Percentiles rank a stretch among this genome's conserved stretches.
Conservation (phyloP, 768 basidiomycete genomes). For the Chalciporus pseudorubinellus region DNA sequence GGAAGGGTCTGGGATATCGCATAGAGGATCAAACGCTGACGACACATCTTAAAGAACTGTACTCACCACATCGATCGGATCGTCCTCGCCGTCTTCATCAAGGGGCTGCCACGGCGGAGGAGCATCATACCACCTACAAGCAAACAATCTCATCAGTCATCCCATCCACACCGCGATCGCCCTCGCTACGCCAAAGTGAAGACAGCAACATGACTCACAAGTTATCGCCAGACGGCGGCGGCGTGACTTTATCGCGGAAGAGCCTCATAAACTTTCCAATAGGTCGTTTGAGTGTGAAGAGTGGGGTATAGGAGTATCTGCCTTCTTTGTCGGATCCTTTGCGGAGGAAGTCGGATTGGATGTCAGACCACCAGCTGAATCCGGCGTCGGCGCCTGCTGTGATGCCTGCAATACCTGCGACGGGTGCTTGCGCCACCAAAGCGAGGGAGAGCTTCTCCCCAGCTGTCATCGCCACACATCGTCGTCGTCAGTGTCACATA, state of each 20-base stretch:
- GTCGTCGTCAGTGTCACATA: too few species aligned
- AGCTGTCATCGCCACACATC: conserved; percentile 6
- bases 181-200: too few species aligned
- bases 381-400: conserved; percentile 12
- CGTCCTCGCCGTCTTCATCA: conserved; percentile 24
- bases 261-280: background rate
- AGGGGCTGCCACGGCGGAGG: conserved; percentile 23
- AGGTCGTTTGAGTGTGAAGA: conserved; percentile 23
- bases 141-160: background rate
- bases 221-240: conserved; percentile 3
- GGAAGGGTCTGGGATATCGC: too few species aligned
- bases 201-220: conserved; percentile 15
- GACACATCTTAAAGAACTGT: too few species aligned
- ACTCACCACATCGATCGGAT: conserved; percentile 15
- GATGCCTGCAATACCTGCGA: conserved; percentile 5
- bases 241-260: conserved; percentile 7
- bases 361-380: conserved; percentile 23
- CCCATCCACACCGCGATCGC: background rate
- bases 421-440: conserved; percentile 13
- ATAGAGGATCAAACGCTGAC: too few species aligned
- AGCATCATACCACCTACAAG: conserved; percentile 22
- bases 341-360: conserved; percentile 21
- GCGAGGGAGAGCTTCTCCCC: conserved; percentile 27
- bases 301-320: conserved; percentile 25
- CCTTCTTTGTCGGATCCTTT: conserved; percentile 21